phyloP scores from a whole-genome alignment of 192 early-diverging fungal genomes.

The Chytriomyces sp. region DNA sequence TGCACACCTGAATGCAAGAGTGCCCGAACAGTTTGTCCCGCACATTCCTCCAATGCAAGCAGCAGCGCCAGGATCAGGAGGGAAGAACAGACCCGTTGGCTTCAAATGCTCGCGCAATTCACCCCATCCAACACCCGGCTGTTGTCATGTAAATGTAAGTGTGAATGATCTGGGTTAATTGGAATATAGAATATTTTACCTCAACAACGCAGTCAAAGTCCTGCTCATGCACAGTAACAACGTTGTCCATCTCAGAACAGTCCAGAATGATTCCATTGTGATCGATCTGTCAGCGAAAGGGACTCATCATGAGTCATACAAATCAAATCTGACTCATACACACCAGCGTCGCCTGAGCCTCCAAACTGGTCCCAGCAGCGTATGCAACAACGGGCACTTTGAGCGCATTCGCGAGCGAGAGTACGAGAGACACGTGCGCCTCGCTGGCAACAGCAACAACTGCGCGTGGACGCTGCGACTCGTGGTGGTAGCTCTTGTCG shows the following conservation, averaged over 20 bases:
- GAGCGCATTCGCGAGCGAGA: slow-evolving; percentile 41
- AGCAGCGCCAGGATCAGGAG: slow-evolving; percentile 58
- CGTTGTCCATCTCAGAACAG: slow-evolving; percentile 60
- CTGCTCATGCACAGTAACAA: slow-evolving; percentile 56
- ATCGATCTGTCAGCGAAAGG: no score
- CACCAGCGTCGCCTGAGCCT: slow-evolving; percentile 58
- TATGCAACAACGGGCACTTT: slow-evolving; percentile 59
- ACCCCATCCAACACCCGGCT: slow-evolving; percentile 66
- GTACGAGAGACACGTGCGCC: slow-evolving; percentile 33
- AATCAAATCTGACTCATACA: slow-evolving; percentile 10
- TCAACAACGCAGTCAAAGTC: slow-evolving; percentile 68
- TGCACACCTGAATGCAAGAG: slow-evolving; percentile 47
- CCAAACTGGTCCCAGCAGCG: slow-evolving; percentile 59
- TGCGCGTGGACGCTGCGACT: slow-evolving; percentile 46
- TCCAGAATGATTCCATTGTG: slow-evolving; percentile 57
- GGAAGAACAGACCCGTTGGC: slow-evolving; percentile 63
- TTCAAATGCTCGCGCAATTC: slow-evolving; percentile 52
- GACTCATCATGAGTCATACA: neutral
- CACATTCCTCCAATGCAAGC: slow-evolving; percentile 73
- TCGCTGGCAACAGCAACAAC: slow-evolving; percentile 45
- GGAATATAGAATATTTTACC: no score
- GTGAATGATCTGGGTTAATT: no score
- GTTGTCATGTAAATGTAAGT: no score
- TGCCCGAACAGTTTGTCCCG: slow-evolving; percentile 59
- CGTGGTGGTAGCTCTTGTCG: slow-evolving; percentile 57